Evolutionary conservation across 2,329 filamentous ascomycete species (phyloP).

Genomic region (Xylariaceae sp.): DNA sequence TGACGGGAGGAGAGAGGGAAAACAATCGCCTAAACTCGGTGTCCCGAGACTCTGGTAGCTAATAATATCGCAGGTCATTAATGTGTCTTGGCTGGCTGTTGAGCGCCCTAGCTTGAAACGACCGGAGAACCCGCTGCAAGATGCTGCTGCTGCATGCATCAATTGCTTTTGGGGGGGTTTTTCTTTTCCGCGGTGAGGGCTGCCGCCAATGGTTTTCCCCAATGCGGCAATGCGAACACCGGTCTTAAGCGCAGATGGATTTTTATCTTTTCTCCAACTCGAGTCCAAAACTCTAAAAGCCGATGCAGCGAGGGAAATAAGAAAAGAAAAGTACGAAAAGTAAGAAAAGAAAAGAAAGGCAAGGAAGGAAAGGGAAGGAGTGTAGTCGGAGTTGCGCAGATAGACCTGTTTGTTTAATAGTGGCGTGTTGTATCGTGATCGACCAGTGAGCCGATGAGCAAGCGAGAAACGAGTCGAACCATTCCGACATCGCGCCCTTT

Average conservation of each 20-base stretch:
- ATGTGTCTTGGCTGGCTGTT: slow-evolving; percentile 11
- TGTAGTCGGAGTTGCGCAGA: slow-evolving; percentile 11
- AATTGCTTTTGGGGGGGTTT: background rate
- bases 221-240: slow-evolving; percentile 6
- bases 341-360: no score
- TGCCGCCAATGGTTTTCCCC: no score
- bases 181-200: background rate
- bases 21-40: slow-evolving; percentile 1
- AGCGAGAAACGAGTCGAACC: no score
- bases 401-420: slow-evolving; percentile 3
- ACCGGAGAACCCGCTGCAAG: slow-evolving; percentile 28
- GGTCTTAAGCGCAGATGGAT: background rate
- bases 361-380: no score
- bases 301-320: slow-evolving; percentile 3
- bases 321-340: no score
- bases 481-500: no score
- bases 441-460: slow-evolving; percentile 18
- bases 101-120: background rate
- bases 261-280: background rate
- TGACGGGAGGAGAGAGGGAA: background rate
- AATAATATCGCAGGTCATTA: slow-evolving; percentile 4
- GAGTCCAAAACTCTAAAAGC: background rate
- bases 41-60: slow-evolving; percentile 22
- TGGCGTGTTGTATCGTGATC: slow-evolving; percentile 22
- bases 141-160: slow-evolving; percentile 14